Conservation (phyloP, 352 stramenopile species). For the Achlya hypogyna region DNA sequence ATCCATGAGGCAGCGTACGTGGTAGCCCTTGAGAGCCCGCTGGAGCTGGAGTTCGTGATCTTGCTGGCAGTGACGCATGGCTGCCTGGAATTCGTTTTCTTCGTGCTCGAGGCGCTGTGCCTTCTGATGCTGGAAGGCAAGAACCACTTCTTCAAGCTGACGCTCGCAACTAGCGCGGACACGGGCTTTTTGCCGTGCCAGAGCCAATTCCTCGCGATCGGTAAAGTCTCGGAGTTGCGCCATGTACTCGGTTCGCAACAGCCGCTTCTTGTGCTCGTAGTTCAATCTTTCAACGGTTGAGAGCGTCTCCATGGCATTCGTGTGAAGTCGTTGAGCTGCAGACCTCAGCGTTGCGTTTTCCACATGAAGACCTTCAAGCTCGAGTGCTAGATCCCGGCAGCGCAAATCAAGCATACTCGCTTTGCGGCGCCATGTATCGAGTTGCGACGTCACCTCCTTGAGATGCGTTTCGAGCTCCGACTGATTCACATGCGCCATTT, state of each 20-base stretch:
- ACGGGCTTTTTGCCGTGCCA: conserved; percentile 58
- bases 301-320: conserved; percentile 44
- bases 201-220: conserved; percentile 51
- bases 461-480: conserved; percentile 43
- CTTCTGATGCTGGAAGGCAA: conserved; percentile 49
- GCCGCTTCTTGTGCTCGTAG: conserved; percentile 70
- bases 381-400: conserved; percentile 40
- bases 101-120: conserved; percentile 51
- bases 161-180: conserved; percentile 51
- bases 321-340: conserved; percentile 37
- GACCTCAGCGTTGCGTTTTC: conserved; percentile 42
- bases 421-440: conserved; percentile 36
- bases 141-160: conserved; percentile 49
- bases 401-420: conserved; percentile 31
- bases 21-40: conserved; percentile 14
- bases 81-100: conserved; percentile 27
- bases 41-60: conserved; percentile 20
- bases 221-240: conserved; percentile 57
- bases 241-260: conserved; percentile 46
- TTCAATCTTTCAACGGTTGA: conserved; percentile 39
- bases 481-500: conserved; percentile 44
- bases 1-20: neutral
- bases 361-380: conserved; percentile 43
- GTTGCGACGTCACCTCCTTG: conserved; percentile 36
- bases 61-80: conserved; percentile 10